Evolutionary conservation across 2,329 filamentous ascomycete species (phyloP), one percentile per base, ranked within the genome.

Genomic region (Colletotrichum nymphaeae): DNA sequence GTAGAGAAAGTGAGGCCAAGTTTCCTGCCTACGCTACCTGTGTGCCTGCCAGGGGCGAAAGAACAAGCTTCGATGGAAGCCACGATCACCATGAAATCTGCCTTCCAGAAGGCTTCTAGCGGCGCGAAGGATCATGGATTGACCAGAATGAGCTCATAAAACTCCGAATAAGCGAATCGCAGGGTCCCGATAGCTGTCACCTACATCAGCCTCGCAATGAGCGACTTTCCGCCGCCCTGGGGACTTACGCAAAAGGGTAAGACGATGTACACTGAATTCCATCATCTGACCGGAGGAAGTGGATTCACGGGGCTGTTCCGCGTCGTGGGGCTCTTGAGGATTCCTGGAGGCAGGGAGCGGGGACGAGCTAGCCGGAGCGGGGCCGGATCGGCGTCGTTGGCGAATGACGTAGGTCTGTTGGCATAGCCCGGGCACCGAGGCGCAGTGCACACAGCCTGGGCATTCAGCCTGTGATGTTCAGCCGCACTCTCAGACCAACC

Each of bases 51-150:
- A 6, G n/a, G n/a, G 30, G 42, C 28, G 26, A 71, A 64, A n/a
- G 6, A 53, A 60, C n/a, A 60, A 35, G 24, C 24, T 35, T 56
- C 49, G 26, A 16, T 19, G 53, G 37, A 30, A 57, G 32, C 14
- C 19, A 49, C n/a, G 52, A 69, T 52, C 58, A 30, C 56, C 49
- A 12, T 22, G 14, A 52, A 26, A 16, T 67, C 65, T 68, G 59
- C 58, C 69, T 69, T 72, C 64, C 52, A 19, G 58, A 72, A 53
- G 22, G 22, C 49, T 72, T 72, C 69, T 63, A 69, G 69, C 64
- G 42, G 65, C 37, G 1, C 28, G 53, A 42, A 69, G 57, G 65
- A 69, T 69, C 58, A 30, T 22, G 26, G 14, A 8, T 1, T 2
- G 16, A 14, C 26, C 4, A 22, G 37, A 4, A 55, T 63, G 52